A percentile compares a stretch with the other conserved stretches of the same genome.
phyloP scores from a whole-genome alignment of 352 stramenopile genomes.

The Blastocystis hominis region DNA sequence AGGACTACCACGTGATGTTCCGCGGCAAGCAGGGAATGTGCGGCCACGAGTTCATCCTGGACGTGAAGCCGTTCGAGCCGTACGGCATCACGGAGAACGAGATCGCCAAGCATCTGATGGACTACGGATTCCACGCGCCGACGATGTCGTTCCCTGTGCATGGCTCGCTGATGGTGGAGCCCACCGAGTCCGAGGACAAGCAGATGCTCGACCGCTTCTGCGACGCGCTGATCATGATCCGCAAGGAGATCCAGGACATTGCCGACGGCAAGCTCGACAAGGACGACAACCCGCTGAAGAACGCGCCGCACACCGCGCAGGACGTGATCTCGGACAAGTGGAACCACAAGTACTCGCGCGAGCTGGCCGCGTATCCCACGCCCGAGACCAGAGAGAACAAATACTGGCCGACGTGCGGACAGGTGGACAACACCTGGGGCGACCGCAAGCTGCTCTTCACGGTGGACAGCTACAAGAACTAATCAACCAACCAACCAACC shows the following conservation, averaged over 20 bases:
- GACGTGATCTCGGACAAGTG: conserved; percentile 81
- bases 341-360: conserved; percentile 83
- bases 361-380: conserved; percentile 84
- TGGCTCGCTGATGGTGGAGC: conserved; percentile 96
- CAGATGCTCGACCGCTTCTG: conserved; percentile 92
- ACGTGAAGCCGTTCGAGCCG: conserved; percentile 90
- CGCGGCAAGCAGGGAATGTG: conserved; percentile 87
- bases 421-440: conserved; percentile 95
- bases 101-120: conserved; percentile 93
- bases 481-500: background rate
- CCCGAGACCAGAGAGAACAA: conserved; percentile 86
- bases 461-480: conserved; percentile 38
- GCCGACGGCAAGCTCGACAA: conserved; percentile 77
- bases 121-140: conserved; percentile 97
- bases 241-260: conserved; percentile 92
- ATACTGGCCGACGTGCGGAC: conserved; percentile 90
- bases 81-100: conserved; percentile 88
- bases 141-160: conserved; percentile 98
- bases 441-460: conserved; percentile 91
- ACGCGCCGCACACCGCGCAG: conserved; percentile 90
- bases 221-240: conserved; percentile 86
- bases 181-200: conserved; percentile 94
- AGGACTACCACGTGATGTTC: conserved; percentile 85
- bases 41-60: conserved; percentile 98
- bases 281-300: conserved; percentile 78